phyloP scores from a whole-genome alignment of 352 stramenopile species.

The Blastocystis sp. region DNA sequence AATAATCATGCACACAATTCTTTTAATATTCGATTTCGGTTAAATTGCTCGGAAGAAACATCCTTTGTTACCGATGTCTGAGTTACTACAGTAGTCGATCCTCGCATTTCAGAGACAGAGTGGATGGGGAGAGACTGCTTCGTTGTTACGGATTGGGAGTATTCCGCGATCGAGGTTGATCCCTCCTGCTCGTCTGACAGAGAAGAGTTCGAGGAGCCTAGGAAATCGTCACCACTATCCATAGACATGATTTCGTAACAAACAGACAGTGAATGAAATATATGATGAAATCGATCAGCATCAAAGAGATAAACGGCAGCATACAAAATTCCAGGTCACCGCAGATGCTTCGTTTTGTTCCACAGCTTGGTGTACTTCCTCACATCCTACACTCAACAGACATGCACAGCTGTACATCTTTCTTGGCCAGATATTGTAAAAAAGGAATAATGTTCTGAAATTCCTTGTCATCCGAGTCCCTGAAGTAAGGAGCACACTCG shows the following conservation, averaged over 20 bases:
- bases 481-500: constrained; percentile 75
- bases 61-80: neutral
- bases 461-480: constrained; percentile 77
- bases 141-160: neutral
- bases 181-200: neutral
- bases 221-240: neutral
- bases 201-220: neutral
- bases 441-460: constrained; percentile 65
- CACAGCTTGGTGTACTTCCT: neutral
- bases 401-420: neutral
- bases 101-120: neutral
- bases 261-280: too few relatives aligned
- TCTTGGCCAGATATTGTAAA: constrained; percentile 57
- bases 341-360: neutral
- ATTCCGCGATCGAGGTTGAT: neutral
- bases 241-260: neutral
- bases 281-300: neutral
- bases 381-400: neutral
- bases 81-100: neutral
- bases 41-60: neutral
- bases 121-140: neutral
- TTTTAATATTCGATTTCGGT: neutral
- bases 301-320: neutral
- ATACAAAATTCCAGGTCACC: neutral
- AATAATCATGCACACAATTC: constrained; percentile 16